Base-by-base conservation (phyloP, 805 yeast genomes). In the Millerozyma miso region DNA sequence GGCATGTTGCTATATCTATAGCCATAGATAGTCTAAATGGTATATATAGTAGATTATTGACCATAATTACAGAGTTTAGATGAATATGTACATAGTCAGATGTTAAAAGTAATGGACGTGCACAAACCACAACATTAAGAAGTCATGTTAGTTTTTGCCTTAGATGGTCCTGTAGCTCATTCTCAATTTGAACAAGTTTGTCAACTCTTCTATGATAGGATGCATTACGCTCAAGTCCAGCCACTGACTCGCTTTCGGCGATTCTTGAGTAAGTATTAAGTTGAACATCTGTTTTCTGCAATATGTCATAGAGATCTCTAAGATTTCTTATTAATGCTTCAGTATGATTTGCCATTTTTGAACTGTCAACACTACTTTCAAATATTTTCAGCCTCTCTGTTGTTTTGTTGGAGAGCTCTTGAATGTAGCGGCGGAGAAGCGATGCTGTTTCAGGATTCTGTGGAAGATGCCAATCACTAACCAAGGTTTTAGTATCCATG, bases 1-100 rank as follows among this genome's bases (percentile, higher is more conserved):
- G 54, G 15, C 61, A 65, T 1, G 52, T 53, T 2, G 67, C 71
- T 4, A 81, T 48, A 38, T 71, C 71, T 2, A 74, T 52, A 5
- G 62, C 59, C 26, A 62, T 58, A 0, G 84, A 71, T 41, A 69
- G 65, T 38, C 83, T 64, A 16, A 73, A 65, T 0, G 85, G 85
- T 3, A 82, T 62, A 44, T 65, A 66, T 14, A 80, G 55, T 33
- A 81, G 57, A 45, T 79, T 78, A 36, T 59, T 49, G 31, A 42
- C 44, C 56, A 52, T 54, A 7, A 19, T 23, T 31, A 26, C 5
- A 6, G n/a, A 32, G 29, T 7, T 23, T 23, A n/a, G n/a, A n/a
- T n/a, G n/a, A n/a, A n/a, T n/a, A n/a, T n/a, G n/a, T n/a, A n/a
- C n/a, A n/a, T n/a, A n/a, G 10, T 23, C 10, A 29, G 31, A 31